phyloP scores from a whole-genome alignment of 2,329 filamentous ascomycete species.

The Orbilia javanica region DNA sequence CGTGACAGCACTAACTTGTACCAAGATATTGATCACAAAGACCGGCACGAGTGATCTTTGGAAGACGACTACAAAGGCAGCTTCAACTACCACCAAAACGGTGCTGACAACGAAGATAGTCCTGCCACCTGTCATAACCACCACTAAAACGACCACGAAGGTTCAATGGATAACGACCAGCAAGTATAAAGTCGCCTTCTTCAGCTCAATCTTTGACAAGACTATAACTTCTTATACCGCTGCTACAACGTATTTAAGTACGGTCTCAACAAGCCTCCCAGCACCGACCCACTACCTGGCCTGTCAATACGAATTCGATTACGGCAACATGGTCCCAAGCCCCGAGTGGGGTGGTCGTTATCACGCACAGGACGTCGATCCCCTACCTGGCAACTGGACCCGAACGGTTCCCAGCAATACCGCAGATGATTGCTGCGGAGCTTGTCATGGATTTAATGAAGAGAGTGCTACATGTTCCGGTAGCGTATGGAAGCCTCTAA shows the following conservation, averaged over 20 bases:
- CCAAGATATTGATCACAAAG: constrained; percentile 30
- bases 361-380: background rate
- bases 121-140: background rate
- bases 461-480: constrained; percentile 17
- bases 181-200: background rate
- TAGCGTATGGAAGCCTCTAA: constrained; percentile 6
- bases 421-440: constrained; percentile 22
- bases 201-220: background rate
- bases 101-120: background rate
- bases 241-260: constrained; percentile 13
- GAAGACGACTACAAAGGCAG: constrained; percentile 31
- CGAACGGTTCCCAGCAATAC: background rate
- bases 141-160: background rate
- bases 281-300: background rate
- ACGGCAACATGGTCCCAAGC: background rate
- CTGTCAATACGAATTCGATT: no score
- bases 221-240: constrained; percentile 12
- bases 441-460: constrained; percentile 6
- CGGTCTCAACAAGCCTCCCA: constrained; percentile 10
- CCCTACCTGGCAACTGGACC: background rate
- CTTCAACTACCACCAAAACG: constrained; percentile 13
- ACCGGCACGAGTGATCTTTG: constrained; percentile 44
- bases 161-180: background rate
- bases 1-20: constrained; percentile 19
- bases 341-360: background rate